Base-by-base conservation (phyloP, 495 filamentous ascomycete species). In the Usnea hakonensis region DNA sequence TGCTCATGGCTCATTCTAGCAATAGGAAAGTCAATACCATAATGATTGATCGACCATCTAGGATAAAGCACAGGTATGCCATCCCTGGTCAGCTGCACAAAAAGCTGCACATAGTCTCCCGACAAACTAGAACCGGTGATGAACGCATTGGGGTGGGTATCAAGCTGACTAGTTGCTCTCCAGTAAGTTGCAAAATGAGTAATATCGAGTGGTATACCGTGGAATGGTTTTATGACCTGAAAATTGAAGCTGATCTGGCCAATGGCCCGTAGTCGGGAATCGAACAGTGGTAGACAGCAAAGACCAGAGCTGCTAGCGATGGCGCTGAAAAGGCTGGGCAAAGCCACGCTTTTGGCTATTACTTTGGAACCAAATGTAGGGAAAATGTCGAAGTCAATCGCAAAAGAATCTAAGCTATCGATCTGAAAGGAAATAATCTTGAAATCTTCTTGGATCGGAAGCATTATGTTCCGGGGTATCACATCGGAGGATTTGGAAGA, bases 181-280 rank as follows among this genome's bases (percentile, higher is more conserved):
- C 94, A 98, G 74, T 98, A 98, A 4, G 94, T 97, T 59, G 95
- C 94, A 70, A 97, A 97, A 66, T 96, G 90, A 1, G 93, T 95
- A 58, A 98, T 96, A 71, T 97, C 95, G 41, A 97, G 76, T 3
- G 95, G 90, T 64, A 88, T 87, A n/a, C 95, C 93, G 64, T 86
- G 85, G 74, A 97, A 98, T 2, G 94, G 93, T 71, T 95, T 96
- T 70, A 98, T 96, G 38, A 97, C 89, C 71, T 97, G 92, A 65
- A 88, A 95, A 64, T 90, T 85, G 78, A 98, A 97, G 57, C 81
- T 90, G 63, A 98, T 88, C 68, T 95, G 90, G 30, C 95, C 94
- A 69, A 97, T 96, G n/a, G 91, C 87, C 43, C 92, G 86, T 54
- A 98, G 80, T 32, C 94, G 84, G 19, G 91, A 90, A 73, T 98